These are phyloP conservation scores for Candida succiphila DNA, from an alignment of 805 yeast genomes.

Conservation along the genomic window DNA sequence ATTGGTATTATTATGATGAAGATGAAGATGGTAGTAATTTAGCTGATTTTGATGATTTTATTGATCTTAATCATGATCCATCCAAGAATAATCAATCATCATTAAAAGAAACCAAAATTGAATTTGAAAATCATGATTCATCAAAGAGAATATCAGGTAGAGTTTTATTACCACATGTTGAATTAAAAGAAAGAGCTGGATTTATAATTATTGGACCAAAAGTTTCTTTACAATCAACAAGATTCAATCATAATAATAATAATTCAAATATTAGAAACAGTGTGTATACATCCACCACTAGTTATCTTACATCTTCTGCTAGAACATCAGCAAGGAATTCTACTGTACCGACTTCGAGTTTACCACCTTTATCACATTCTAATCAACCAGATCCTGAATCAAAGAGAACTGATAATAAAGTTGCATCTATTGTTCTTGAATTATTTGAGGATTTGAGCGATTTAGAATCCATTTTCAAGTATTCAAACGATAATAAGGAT, in stretches of 20 bases:
- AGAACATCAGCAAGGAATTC: not conserved
- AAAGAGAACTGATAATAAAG: not conserved
- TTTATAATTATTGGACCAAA: not conserved
- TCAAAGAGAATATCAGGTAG: too few species aligned
- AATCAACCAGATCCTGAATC: not conserved
- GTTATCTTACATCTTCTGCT: not conserved
- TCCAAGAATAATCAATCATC: not conserved
- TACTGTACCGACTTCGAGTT: not conserved
- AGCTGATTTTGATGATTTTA: not conserved
- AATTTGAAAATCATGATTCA: not conserved
- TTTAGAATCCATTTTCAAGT: too few species aligned
- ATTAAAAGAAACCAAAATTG: not conserved
- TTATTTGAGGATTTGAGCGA: too few species aligned
- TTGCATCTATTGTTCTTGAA: not conserved
- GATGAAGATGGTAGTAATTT: not conserved
- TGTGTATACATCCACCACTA: not conserved
- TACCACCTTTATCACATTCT: not conserved
- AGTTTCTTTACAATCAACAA: not conserved
- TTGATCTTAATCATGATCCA: not conserved
- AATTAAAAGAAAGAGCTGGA: conserved; percentile 1
- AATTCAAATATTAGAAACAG: not conserved
- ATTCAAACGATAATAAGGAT: too few species aligned
- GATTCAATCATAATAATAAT: not conserved
- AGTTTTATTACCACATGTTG: too few species aligned
- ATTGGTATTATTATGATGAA: not conserved